Evolutionary conservation across 106 monocot genomes (phyloP).

Genomic region (Alisma plantagoaquatica): DNA sequence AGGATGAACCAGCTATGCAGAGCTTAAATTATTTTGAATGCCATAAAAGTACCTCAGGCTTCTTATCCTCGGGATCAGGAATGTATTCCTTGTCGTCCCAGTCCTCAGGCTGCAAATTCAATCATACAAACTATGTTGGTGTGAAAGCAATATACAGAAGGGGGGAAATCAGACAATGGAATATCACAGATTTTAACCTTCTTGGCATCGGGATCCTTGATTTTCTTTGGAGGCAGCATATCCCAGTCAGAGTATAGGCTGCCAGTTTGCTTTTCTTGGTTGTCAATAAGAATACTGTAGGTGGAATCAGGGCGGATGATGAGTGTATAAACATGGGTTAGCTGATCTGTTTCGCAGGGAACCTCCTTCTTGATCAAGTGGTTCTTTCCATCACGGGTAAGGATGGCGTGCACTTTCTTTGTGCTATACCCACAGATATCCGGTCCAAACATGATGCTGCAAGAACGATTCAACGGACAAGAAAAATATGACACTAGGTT

Average conservation of each 20-base stretch:
- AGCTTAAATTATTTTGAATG: too few species aligned
- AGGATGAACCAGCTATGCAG: too few species aligned
- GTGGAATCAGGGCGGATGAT: slow-evolving; percentile 46
- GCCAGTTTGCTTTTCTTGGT: slow-evolving; percentile 47
- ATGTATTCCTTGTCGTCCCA: slow-evolving; percentile 61
- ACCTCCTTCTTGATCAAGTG: slow-evolving; percentile 58
- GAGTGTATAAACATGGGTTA: slow-evolving; percentile 65
- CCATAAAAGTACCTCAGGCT: slow-evolving; percentile 43
- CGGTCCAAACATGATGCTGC: slow-evolving; percentile 71
- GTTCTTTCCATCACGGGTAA: slow-evolving; percentile 47
- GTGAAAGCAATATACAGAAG: too few species aligned
- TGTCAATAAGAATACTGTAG: slow-evolving; percentile 52
- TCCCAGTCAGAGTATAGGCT: slow-evolving; percentile 55
- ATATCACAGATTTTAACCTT: slow-evolving; percentile 41
- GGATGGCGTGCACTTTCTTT: slow-evolving; percentile 56
- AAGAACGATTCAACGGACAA: too few species aligned
- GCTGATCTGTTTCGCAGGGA: slow-evolving; percentile 50
- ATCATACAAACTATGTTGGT: neutral
- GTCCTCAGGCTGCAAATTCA: slow-evolving; percentile 43
- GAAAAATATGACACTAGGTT: neutral
- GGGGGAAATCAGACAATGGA: too few species aligned
- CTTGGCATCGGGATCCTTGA: slow-evolving; percentile 63
- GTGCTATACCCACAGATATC: slow-evolving; percentile 56
- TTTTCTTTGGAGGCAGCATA: slow-evolving; percentile 55
- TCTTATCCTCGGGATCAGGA: slow-evolving; percentile 52